Evolutionary conservation across 164 flowering plant genomes (phyloP).

Genomic region (Nymphaea thermarum): DNA sequence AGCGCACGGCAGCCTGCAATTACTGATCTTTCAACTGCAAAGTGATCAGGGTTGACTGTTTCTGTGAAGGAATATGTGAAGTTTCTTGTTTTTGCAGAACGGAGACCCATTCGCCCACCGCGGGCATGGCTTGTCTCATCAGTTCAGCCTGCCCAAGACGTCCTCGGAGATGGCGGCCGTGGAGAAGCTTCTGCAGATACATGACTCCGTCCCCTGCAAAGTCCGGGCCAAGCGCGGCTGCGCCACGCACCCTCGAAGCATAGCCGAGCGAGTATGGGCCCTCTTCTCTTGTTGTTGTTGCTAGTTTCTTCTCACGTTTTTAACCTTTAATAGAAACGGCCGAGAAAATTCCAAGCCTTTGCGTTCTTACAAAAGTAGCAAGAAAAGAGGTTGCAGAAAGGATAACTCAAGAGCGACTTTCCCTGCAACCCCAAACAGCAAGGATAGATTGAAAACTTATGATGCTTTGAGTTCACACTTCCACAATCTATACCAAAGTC

Average conservation of each 20-base stretch:
- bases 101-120: slow-evolving; percentile 23
- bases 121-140: slow-evolving; percentile 40
- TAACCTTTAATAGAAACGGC: no score
- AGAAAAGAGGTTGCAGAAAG: no score
- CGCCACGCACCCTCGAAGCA: slow-evolving; percentile 92
- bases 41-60: no score
- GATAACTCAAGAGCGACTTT: no score
- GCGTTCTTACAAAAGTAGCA: no score
- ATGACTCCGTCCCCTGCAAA: slow-evolving; percentile 68
- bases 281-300: background rate
- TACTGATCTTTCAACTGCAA: background rate
- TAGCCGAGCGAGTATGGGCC: slow-evolving; percentile 79
- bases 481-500: no score
- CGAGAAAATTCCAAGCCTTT: no score
- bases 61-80: background rate
- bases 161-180: slow-evolving; percentile 45
- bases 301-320: background rate
- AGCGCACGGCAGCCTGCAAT: no score
- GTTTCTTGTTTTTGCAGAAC: slow-evolving; percentile 20
- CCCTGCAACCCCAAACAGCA: no score
- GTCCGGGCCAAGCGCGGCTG: slow-evolving; percentile 85
- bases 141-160: slow-evolving; percentile 64
- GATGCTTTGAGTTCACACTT: no score
- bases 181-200: slow-evolving; percentile 48
- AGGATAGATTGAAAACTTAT: no score